Evolutionary conservation across 352 stramenopile species (phyloP).

Genomic region (Aphanomyces stellatus): DNA sequence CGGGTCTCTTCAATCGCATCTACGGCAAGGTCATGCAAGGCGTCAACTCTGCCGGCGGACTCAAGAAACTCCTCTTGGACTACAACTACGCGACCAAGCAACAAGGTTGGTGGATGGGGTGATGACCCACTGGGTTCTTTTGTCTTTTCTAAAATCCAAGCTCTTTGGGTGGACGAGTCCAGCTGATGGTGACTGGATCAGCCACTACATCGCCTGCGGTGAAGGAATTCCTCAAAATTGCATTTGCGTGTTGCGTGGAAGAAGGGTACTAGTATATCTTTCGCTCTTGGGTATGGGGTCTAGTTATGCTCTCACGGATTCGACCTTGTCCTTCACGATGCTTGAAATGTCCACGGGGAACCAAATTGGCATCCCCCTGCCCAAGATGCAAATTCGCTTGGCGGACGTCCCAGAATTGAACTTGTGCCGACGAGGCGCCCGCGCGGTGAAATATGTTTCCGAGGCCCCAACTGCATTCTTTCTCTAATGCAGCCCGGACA

Average conservation of each 20-base stretch:
- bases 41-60: slow-evolving; percentile 39
- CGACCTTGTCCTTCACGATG: slow-evolving; percentile 74
- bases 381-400: slow-evolving; percentile 86
- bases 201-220: slow-evolving; percentile 88
- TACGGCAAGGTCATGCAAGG: slow-evolving; percentile 92
- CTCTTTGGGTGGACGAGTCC: slow-evolving; percentile 85
- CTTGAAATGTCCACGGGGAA: slow-evolving; percentile 46
- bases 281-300: background rate
- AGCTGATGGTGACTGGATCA: slow-evolving; percentile 88
- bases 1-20: slow-evolving; percentile 90
- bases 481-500: no score
- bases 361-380: slow-evolving; percentile 85
- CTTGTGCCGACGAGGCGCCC: slow-evolving; percentile 75
- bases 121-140: slow-evolving; percentile 83
- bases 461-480: slow-evolving; percentile 4
- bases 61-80: slow-evolving; percentile 68
- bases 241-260: slow-evolving; percentile 87
- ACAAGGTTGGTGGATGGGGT: slow-evolving; percentile 38
- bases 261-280: slow-evolving; percentile 78
- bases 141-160: slow-evolving; percentile 94
- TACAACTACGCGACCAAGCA: slow-evolving; percentile 53
- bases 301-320: slow-evolving; percentile 88
- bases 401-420: slow-evolving; percentile 96
- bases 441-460: slow-evolving; percentile 55
- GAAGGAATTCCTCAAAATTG: slow-evolving; percentile 95